Evolutionary conservation across 2,329 filamentous ascomycete genomes (phyloP).

Genomic region (Xylaria sp.): DNA sequence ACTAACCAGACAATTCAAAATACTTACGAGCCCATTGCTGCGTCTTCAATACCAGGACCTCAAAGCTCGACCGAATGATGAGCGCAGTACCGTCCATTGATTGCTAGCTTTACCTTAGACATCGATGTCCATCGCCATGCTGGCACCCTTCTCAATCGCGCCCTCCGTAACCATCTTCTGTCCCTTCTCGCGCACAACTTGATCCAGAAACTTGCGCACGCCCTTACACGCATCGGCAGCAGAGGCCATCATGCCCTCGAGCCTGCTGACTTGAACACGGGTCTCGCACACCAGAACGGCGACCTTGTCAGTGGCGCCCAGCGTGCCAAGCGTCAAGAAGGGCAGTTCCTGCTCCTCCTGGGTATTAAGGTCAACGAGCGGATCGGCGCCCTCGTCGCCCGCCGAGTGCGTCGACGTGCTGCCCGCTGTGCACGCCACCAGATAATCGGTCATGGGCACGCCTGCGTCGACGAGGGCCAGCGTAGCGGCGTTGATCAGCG

Average conservation of each 20-base stretch:
- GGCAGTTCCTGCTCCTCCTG: conserved; percentile 89
- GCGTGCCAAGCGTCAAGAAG: conserved; percentile 84
- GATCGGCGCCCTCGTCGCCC: conserved; percentile 76
- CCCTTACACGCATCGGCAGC: conserved; percentile 92
- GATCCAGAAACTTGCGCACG: conserved; percentile 82
- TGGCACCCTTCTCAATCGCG: conserved; percentile 59
- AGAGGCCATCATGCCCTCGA: conserved; percentile 94
- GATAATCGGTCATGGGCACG: conserved; percentile 92
- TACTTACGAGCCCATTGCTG: conserved; percentile 24
- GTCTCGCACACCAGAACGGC: conserved; percentile 87
- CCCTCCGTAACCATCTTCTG: conserved; percentile 69
- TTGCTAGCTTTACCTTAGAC: conserved; percentile 25
- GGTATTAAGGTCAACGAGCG: conserved; percentile 80
- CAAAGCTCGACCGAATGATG: background rate
- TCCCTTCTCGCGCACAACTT: conserved; percentile 78
- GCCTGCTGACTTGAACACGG: conserved; percentile 79
- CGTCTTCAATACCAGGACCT: background rate
- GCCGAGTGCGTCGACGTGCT: conserved; percentile 74
- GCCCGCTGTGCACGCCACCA: conserved; percentile 88
- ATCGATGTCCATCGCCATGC: conserved; percentile 63
- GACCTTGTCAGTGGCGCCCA: conserved; percentile 78
- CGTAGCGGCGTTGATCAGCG: conserved; percentile 89
- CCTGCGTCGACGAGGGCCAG: conserved; percentile 94
- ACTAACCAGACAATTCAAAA: conserved; percentile 15
- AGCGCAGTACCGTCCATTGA: background rate